Base-by-base conservation (phyloP, 805 yeast genomes). In the Wickerhamiella occidentalis region DNA sequence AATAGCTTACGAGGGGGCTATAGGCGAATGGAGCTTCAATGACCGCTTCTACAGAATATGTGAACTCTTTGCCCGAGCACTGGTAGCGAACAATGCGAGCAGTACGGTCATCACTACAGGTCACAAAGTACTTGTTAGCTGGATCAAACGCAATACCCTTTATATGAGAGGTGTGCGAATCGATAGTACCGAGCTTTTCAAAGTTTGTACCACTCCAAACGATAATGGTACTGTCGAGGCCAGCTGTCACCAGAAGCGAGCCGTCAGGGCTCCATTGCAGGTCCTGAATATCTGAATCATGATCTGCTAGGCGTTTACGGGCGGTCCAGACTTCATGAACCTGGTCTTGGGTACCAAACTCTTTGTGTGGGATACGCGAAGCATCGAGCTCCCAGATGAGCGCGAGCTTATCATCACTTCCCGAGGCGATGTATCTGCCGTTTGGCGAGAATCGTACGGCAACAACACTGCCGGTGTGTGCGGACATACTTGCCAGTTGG, bases 241-340 rank as follows among this genome's bases (percentile, higher is more conserved):
- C 98, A 9, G 90, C 98, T 1, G 95, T 83, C 15, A 92, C 96
- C 43, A 92, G 68, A 21, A 92, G 77, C 33, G 85, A 77, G 3
- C 94, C 83, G 61, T 90, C 97, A 0, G 97, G 96, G 1, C 95
- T 84, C 97, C 98, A 92, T 40, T 96, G 94, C 56, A 92, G 80
- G 65, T 92, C 98, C 64, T 92, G 98, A 46, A 92, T 85, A 68
- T 92, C 99, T 61, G 90, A 92, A 55, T 92, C 97, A 64, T 92
- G 99, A 1, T 96, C 98, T 17, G 86, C 96, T 13, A 87, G 73
- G 58, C 97, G 75, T 58, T 85, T 85, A 17, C 95, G 69, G 1
- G 90, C 96, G 1, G 90, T 80, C 98, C 98, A 90, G 58, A 85
- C 94, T 64, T 90, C 98, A 57, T 87, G 95, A 45, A 77, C 81